Base-by-base conservation (phyloP, 352 stramenopile species). In the Globisporangium splendens region DNA sequence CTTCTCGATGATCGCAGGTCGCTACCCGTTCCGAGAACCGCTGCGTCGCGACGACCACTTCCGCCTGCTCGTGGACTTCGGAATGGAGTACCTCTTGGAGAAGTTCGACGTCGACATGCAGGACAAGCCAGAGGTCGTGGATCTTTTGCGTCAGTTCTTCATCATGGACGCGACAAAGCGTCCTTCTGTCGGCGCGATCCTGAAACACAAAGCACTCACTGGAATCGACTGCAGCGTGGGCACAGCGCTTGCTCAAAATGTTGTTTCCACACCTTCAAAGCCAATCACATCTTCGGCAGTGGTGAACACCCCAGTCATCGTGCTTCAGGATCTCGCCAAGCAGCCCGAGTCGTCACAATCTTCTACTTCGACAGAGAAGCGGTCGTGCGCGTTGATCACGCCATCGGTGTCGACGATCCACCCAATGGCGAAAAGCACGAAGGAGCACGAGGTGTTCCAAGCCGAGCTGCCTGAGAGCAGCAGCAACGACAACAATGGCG, bases 11-110 rank as follows among this genome's bases (percentile, higher is more conserved):
- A 48, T 93, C 38, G 79, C 76, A 0, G 79, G 75, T 0, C 68
- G 73, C 39, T 90, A 90, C 63, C 83, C 83, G 31, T 89, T 89
- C 61, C 59, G 65, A 10, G 74, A 88, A 38, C 70, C 83, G 2
- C 58, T 79, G 20, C 77, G 76, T 2, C 66, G 59, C 11, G 80
- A 92, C 55, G 66, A 76, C 43, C 72, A 83, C 43, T 91, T 87
- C 49, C 51, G 71, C 8, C 62, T 90, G 44, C 61, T 92, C 17
- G 62, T 69, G 38, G 70, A 80, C 38, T 77, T 86, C 53, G 83
- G 80, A 13, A 57, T 88, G 18, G 70, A 86, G 44, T 86, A 82
- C 56, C 52, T 93, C n/a, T 50, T 93, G 18, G 81, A 83, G 53
- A 84, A 83, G 51, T 72, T 77, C 22, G 75, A 89, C 28, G 81